Base-by-base conservation (phyloP, 768 basidiomycete species). In the Mycena metata region DNA sequence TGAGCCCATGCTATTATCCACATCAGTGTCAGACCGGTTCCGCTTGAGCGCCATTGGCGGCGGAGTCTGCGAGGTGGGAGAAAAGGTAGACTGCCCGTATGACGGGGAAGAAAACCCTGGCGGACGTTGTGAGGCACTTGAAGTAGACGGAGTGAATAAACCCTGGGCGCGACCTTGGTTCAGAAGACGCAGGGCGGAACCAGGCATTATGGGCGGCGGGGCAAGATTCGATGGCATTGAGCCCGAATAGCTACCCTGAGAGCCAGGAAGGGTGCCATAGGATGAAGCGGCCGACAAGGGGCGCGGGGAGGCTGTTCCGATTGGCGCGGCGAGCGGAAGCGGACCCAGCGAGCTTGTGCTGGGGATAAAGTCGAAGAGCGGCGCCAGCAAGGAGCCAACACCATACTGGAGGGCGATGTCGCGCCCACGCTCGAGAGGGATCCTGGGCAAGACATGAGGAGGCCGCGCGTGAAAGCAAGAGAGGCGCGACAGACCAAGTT, bases 371-470 rank as follows among this genome's bases (percentile, higher is more conserved):
- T 98, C 96, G 80, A 99, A 97, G 67, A 99, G 85, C 2, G 96
- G 96, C 1, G 90, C 85, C 64, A 99, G 87, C 59, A 98, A 85
- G 51, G 91, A 90, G 36, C 93, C 91, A 47, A 99, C 96, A 63
- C 95, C 96, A 80, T 94, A 98, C 74, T 95, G 95, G 17, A 89
- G 79, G 2, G 98, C 96, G 52, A 99, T 91, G 73, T 99, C 96
- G 64, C 94, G 91, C 43, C 96, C 96, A 64, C 95, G 88, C 73
- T 96, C 95, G 45, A 98, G 91, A 1, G 98, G 98, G 74, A 99
- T 97, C 97, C 96, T 98, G 50, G 30, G 13, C 67, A 24, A 35
- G 49, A 74, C 47, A 41, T 56, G 43, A 51, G 41, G 30, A 60
- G 19, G 33, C 16, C 8, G 56, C 33, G 55, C 30, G 30, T 49